phyloP scores from a whole-genome alignment of 1,284 basidiomycete genomes.

The Fistulinella cinereoalba region DNA sequence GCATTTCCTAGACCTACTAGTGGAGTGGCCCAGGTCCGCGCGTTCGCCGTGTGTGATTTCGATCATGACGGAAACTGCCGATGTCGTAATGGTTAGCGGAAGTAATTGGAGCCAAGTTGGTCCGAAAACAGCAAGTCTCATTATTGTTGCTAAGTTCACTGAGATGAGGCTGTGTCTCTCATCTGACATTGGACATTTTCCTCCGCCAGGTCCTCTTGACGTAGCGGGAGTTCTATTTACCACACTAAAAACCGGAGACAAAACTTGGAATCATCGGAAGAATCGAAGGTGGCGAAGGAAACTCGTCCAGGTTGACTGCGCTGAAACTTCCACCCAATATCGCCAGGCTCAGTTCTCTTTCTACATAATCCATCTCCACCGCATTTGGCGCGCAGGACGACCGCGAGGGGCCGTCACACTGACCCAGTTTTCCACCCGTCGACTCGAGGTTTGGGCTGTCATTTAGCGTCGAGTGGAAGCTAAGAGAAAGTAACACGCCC shows the following conservation, averaged over 20 bases:
- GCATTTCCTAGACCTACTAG: no score
- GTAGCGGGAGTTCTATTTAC: not conserved
- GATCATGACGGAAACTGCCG: no score
- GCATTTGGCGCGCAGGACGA: not conserved
- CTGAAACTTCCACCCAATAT: slow-evolving; percentile 37
- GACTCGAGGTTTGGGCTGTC: slow-evolving; percentile 11
- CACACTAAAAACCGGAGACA: slow-evolving; percentile 24
- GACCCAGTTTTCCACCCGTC: slow-evolving; percentile 12
- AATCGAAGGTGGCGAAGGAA: slow-evolving; percentile 42
- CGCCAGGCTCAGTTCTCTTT: slow-evolving; percentile 32
- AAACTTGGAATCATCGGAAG: slow-evolving; percentile 34
- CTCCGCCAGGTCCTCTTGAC: no score
- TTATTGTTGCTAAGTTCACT: no score
- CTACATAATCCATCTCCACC: slow-evolving; percentile 20
- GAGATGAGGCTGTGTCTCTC: no score
- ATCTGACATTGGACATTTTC: no score
- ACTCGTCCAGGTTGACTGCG: slow-evolving; percentile 42
- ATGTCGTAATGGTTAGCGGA: no score
- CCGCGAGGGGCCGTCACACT: slow-evolving; percentile 4
- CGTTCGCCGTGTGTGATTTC: no score
- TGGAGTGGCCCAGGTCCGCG: no score
- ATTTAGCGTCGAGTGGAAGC: slow-evolving; percentile 12
- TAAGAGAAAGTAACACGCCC: slow-evolving; percentile 39
- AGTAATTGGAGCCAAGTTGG: not conserved
- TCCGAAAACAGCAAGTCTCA: no score